Conservation (phyloP, 495 filamentous ascomycete genomes). For the Aspergillus olivimuriae region DNA sequence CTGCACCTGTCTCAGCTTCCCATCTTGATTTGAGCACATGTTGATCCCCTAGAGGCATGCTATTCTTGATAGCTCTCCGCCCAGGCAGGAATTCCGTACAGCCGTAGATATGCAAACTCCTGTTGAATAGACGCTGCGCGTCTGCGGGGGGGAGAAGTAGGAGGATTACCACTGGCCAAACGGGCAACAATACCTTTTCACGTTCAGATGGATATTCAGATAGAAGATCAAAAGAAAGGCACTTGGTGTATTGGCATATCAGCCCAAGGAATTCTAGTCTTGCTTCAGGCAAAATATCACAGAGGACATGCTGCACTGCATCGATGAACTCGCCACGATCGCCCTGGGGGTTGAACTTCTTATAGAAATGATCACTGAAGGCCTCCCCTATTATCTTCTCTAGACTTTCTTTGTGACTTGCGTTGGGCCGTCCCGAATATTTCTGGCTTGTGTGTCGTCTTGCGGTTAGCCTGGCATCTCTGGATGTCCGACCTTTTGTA, state of each 20-base stretch:
- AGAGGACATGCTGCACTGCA: too few species aligned
- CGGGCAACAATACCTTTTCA: background rate
- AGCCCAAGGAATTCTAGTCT: too few species aligned
- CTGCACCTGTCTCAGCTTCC: background rate
- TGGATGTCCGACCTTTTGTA: too few species aligned
- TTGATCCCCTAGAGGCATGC: background rate
- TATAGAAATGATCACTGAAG: too few species aligned
- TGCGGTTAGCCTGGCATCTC: too few species aligned
- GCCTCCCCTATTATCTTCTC: too few species aligned
- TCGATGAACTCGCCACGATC: too few species aligned
- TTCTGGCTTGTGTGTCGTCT: too few species aligned
- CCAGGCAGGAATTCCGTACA: background rate
- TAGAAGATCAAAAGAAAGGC: background rate
- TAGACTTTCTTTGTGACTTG: too few species aligned
- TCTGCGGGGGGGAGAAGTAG: background rate
- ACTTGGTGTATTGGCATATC: background rate
- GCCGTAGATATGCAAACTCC: background rate
- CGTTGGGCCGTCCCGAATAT: too few species aligned
- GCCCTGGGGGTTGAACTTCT: too few species aligned
- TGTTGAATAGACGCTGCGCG: background rate
- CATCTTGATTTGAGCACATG: background rate
- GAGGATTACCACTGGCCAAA: background rate
- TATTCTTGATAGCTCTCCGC: background rate
- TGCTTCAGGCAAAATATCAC: too few species aligned
- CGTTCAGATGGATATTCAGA: background rate